phyloP scores from a whole-genome alignment of 2,329 filamentous ascomycete species.

The Fusarium buharicum region DNA sequence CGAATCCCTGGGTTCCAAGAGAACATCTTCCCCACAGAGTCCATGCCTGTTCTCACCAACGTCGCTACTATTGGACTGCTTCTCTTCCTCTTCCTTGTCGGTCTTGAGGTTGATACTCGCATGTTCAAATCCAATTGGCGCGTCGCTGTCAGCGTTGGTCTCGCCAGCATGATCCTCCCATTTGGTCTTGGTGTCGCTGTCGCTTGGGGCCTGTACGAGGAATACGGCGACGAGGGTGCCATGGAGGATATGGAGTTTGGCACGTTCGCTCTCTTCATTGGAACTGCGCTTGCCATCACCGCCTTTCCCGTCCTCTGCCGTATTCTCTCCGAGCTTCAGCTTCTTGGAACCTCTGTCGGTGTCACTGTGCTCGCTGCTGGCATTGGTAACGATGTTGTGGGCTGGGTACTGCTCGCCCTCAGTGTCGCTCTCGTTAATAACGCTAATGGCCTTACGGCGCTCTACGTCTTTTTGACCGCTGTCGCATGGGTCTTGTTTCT shows the following conservation, averaged over 20 bases:
- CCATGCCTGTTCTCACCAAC: constrained; percentile 78
- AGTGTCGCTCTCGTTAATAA: constrained; percentile 95
- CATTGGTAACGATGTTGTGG: constrained; percentile 82
- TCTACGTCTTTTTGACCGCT: constrained; percentile 83
- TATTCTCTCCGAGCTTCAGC: constrained; percentile 89
- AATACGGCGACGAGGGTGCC: constrained; percentile 66
- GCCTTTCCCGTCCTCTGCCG: constrained; percentile 92
- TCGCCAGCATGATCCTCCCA: constrained; percentile 82
- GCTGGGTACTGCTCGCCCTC: constrained; percentile 89
- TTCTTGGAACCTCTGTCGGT: constrained; percentile 84
- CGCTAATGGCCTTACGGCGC: constrained; percentile 79
- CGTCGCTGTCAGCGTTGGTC: constrained; percentile 78
- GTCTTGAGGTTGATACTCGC: constrained; percentile 84
- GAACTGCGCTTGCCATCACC: constrained; percentile 93
- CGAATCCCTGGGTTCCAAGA: constrained; percentile 81
- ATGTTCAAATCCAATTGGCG: constrained; percentile 84
- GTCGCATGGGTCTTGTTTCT: constrained; percentile 82
- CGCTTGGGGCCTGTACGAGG: constrained; percentile 80
- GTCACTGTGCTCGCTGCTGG: constrained; percentile 90
- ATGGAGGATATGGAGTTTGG: constrained; percentile 59
- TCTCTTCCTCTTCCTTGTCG: constrained; percentile 88
- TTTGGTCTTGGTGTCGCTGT: constrained; percentile 85
- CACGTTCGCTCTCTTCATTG: constrained; percentile 78
- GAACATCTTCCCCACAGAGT: constrained; percentile 79
- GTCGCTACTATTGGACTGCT: constrained; percentile 87